Evolutionary conservation across 202 grass and related monocot species (phyloP).

Genomic region (Zizania palustris): DNA sequence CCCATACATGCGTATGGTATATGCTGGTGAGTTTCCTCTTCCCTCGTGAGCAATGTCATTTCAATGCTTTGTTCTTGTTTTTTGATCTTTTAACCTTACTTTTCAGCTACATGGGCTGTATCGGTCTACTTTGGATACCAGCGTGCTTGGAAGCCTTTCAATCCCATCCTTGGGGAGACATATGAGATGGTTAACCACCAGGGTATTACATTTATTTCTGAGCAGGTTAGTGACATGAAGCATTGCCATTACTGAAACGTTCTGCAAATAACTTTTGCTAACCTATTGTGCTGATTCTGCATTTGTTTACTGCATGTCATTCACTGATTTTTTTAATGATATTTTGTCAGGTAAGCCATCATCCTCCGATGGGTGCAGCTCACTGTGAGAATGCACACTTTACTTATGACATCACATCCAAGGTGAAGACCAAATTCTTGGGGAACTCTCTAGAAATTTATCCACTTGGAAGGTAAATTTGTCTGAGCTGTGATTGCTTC

Average conservation of each 20-base stretch:
- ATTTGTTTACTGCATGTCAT: conserved; percentile 9
- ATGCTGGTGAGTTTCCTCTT: conserved; percentile 70
- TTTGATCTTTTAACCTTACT: conserved; percentile 40
- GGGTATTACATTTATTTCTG: conserved; percentile 80
- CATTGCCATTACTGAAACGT: conserved; percentile 29
- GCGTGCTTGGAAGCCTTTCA: conserved; percentile 93
- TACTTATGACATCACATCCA: conserved; percentile 93
- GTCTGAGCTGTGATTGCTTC: conserved; percentile 30
- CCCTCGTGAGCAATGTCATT: conserved; percentile 28
- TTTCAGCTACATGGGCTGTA: conserved; percentile 92
- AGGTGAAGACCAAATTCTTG: conserved; percentile 97
- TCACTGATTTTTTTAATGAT: conserved; percentile 15
- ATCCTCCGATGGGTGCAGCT: conserved; percentile 91
- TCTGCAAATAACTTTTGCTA: conserved; percentile 18
- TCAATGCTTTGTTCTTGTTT: conserved; percentile 31
- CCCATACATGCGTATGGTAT: conserved; percentile 87
- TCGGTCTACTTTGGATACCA: conserved; percentile 78
- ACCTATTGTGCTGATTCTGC: conserved; percentile 1
- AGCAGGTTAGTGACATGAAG: conserved; percentile 65
- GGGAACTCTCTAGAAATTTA: conserved; percentile 94
- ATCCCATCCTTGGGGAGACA: conserved; percentile 96
- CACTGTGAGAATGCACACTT: conserved; percentile 97
- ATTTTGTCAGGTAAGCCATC: conserved; percentile 84
- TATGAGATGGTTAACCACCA: conserved; percentile 91
- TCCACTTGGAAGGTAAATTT: conserved; percentile 87